Conservation (phyloP, 73 alveolate species). For the Paramecium primaurelia region DNA sequence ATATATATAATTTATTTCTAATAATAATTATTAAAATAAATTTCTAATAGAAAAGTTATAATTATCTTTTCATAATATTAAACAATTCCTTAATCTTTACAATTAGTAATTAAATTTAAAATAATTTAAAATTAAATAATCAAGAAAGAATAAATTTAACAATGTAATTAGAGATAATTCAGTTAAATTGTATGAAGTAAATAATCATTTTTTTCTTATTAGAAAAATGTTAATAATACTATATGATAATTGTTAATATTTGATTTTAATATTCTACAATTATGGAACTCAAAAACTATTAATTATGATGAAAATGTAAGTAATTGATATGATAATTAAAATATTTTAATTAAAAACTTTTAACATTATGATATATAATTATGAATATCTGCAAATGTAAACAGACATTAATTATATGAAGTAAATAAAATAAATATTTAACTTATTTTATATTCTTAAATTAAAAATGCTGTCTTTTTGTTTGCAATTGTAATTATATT, state of each 20-base stretch:
- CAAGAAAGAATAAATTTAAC: neutral
- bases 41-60: neutral
- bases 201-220: no score
- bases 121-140: neutral
- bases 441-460: neutral
- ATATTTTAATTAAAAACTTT: no score
- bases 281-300: neutral
- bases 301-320: no score
- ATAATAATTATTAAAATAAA: no score
- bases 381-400: neutral
- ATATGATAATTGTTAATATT: no score
- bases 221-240: no score
- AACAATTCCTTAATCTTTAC: neutral
- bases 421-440: no score
- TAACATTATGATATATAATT: neutral
- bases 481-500: neutral
- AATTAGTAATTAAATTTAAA: neutral
- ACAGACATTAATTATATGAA: neutral
- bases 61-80: neutral
- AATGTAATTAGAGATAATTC: no score
- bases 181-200: neutral
- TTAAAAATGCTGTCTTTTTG: neutral
- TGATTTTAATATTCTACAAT: neutral
- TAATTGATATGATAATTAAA: neutral
- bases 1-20: neutral